These are phyloP conservation scores for Phytophthora uliginosa DNA, from an alignment of 352 stramenopile genomes.

Conservation along the genomic window DNA sequence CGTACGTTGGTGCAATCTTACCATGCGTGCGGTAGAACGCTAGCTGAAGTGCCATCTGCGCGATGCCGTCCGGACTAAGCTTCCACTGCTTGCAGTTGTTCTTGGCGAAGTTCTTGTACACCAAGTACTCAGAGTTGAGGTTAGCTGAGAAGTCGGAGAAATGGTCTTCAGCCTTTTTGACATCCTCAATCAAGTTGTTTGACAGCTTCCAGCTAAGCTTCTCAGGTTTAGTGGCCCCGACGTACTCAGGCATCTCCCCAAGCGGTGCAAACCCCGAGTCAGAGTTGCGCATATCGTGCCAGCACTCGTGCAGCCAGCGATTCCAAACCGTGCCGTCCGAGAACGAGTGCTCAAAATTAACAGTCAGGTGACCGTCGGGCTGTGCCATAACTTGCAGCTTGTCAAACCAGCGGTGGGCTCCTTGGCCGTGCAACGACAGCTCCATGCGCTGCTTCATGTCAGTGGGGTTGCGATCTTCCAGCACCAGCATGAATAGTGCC, in stretches of 20 bases:
- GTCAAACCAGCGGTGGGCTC: constrained; percentile 93
- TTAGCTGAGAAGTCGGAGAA: constrained; percentile 78
- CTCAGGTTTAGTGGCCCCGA: constrained; percentile 48
- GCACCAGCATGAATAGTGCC: constrained; percentile 90
- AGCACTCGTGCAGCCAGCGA: constrained; percentile 93
- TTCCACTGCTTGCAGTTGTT: constrained; percentile 94
- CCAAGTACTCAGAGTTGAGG: constrained; percentile 78
- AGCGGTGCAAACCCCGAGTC: constrained; percentile 80
- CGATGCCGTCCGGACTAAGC: constrained; percentile 91
- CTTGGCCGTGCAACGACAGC: constrained; percentile 87
- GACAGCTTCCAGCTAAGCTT: constrained; percentile 83
- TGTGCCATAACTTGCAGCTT: constrained; percentile 94
- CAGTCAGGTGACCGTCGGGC: constrained; percentile 83
- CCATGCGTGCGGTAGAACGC: constrained; percentile 88
- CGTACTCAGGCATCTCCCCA: constrained; percentile 70
- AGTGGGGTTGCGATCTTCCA: constrained; percentile 79
- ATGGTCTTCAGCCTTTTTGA: constrained; percentile 78
- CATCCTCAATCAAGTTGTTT: constrained; percentile 77
- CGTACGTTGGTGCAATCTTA: constrained; percentile 88
- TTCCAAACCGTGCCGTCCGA: constrained; percentile 95
- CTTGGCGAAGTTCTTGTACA: constrained; percentile 93
- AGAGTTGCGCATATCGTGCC: constrained; percentile 90
- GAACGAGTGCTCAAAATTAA: constrained; percentile 97
- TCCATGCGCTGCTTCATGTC: constrained; percentile 84
- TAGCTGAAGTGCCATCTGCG: constrained; percentile 94